Evolutionary conservation across 306 rosid genomes (phyloP), one percentile per base, ranked within the genome.

Genomic region (Oxytropis ochrocephala): DNA sequence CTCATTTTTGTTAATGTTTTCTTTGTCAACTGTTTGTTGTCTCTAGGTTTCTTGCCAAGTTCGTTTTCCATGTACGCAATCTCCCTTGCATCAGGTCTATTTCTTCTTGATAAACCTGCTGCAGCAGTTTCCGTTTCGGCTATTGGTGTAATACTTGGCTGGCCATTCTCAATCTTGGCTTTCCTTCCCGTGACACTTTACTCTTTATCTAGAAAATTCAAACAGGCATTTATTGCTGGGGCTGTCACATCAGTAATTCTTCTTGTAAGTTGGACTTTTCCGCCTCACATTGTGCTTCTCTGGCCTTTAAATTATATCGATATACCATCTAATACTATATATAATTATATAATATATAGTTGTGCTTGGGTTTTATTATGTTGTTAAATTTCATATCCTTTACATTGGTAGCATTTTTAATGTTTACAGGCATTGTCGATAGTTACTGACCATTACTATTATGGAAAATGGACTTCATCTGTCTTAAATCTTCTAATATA

Each of bases 131-230:
- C 95, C 63, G 91, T 72, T 83, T 81, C 99, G 53, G 95, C 89
- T 36, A 4, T 55, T 64, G 99, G 99, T 39, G 99, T 89, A n/a
- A 86, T 95, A 59, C 92, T 95, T 70, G 99, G 95, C 53, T 95
- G 99, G 99, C 99, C 99, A 44, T 95, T 95, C 87, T 91, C 99
- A 75, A 78, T 95, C 75, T 86, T 95, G 89, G 99, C 84, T 77
- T 95, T 91, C 61, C 87, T 91, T 50, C 99, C 99, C 0, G 80
- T 95, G 71, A 91, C 95, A 60, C 43, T 91, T 72, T 91, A 77
- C 73, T 85, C 96, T 52, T 79, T 95, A 68, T 54, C 56, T 70
- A 85, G 82, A 80, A 87, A 79, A 61, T 85, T 94, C 76, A 85
- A 78, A 64, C 85, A 19, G 66, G 75, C 89, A 16, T 91, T 94